Evolutionary conservation across 305 asterid species (phyloP).

Genomic region (Ilex paraguariensis): DNA sequence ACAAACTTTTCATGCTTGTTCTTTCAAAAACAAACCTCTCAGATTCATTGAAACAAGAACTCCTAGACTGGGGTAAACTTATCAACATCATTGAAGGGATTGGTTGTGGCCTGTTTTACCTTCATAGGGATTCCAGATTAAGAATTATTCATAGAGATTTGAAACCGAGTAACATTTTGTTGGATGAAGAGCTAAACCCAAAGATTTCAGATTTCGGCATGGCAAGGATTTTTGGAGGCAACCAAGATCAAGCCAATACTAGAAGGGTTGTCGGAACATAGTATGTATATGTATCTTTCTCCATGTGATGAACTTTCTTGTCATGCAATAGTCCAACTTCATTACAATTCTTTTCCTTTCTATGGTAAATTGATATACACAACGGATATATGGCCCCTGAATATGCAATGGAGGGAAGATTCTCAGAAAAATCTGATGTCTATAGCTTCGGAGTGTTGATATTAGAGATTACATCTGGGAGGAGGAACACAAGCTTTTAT

Average conservation of each 20-base stretch:
- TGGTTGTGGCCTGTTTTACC: slow-evolving; percentile 26
- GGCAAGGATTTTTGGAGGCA: slow-evolving; percentile 21
- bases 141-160: slow-evolving; percentile 31
- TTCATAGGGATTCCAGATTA: slow-evolving; percentile 25
- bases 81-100: slow-evolving; percentile 17
- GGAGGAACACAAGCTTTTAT: slow-evolving; percentile 19
- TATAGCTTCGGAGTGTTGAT: slow-evolving; percentile 28
- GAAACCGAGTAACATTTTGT: slow-evolving; percentile 21
- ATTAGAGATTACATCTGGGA: slow-evolving; percentile 27
- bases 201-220: slow-evolving; percentile 28
- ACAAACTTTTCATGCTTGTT: background rate
- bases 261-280: slow-evolving; percentile 17
- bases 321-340: background rate
- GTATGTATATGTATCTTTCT: slow-evolving; percentile 4
- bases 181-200: slow-evolving; percentile 19
- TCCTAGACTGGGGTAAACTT: slow-evolving; percentile 11
- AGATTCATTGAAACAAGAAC: slow-evolving; percentile 5
- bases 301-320: background rate
- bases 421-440: slow-evolving; percentile 33
- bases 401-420: slow-evolving; percentile 19
- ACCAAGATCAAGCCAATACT: slow-evolving; percentile 18
- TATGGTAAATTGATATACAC: background rate
- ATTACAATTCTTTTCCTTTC: too few species aligned
- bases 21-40: background rate
- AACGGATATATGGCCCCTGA: slow-evolving; percentile 23